Conservation (phyloP, 2,329 filamentous ascomycete species). For the Aspergillus arachidicola region DNA sequence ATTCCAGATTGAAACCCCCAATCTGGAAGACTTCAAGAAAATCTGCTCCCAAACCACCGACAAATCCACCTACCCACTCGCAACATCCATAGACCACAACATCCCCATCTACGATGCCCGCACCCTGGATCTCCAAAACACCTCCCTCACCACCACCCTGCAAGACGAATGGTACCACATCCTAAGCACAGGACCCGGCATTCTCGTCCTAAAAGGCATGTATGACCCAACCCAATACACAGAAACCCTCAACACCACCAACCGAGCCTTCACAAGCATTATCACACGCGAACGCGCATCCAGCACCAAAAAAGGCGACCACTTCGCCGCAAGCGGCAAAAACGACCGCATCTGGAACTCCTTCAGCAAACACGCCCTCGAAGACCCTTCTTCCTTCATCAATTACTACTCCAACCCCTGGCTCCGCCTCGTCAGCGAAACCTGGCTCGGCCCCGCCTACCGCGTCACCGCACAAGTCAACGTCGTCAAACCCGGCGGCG, state of each 20-base stretch:
- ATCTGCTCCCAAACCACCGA: constrained; percentile 48
- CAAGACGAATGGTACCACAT: constrained; percentile 65
- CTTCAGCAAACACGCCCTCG: constrained; percentile 61
- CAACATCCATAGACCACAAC: constrained; percentile 50
- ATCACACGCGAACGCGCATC: constrained; percentile 49
- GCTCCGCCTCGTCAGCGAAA: constrained; percentile 54
- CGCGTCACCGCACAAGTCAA: constrained; percentile 65
- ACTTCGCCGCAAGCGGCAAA: constrained; percentile 59
- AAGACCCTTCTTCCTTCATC: constrained; percentile 56
- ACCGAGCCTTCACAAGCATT: constrained; percentile 52
- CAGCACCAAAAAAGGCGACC: constrained; percentile 55
- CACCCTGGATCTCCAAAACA: constrained; percentile 36
- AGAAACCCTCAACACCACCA: constrained; percentile 50
- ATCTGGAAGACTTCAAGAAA: constrained; percentile 47
- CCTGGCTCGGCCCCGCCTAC: constrained; percentile 64
- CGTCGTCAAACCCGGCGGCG: constrained; percentile 61
- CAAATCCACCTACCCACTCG: constrained; percentile 51
- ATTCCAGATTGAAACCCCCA: constrained; percentile 21
- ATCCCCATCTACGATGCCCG: constrained; percentile 60
- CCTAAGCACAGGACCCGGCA: constrained; percentile 60
- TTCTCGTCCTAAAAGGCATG: constrained; percentile 60
- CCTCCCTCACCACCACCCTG: constrained; percentile 40
- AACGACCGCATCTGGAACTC: constrained; percentile 70
- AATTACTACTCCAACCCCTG: constrained; percentile 64
- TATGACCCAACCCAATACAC: constrained; percentile 42